These are phyloP conservation scores for Hibiscus tridactylites DNA, from an alignment of 345 rosid genomes.

Conservation along the genomic window DNA sequence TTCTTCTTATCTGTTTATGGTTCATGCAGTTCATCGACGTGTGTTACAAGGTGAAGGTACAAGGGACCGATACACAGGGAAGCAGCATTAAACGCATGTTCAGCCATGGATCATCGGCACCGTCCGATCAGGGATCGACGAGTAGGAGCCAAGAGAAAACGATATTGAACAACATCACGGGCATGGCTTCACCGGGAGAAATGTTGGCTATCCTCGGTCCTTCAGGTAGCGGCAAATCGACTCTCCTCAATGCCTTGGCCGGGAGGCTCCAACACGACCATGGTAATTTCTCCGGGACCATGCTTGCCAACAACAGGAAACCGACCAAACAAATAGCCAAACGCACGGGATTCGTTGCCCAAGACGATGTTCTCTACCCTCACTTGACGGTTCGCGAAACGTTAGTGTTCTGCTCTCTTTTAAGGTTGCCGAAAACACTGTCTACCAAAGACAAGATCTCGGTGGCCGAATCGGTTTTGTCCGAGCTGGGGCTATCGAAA, in stretches of 20 bases:
- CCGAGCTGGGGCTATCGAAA: conserved; percentile 70
- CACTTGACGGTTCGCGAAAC: conserved; percentile 90
- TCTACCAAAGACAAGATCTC: conserved; percentile 40
- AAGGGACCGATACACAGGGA: conserved; percentile 16
- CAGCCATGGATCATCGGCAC: conserved; percentile 8
- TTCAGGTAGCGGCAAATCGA: conserved; percentile 90
- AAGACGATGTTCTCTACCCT: conserved; percentile 83
- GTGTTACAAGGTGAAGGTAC: conserved; percentile 41
- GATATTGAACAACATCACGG: conserved; percentile 61
- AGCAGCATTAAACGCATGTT: conserved; percentile 31
- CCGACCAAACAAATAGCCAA: conserved; percentile 36
- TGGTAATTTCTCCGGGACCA: conserved; percentile 45
- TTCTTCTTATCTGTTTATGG: neutral
- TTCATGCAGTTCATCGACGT: conserved; percentile 68
- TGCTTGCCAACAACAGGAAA: conserved; percentile 53
- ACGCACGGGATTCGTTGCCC: conserved; percentile 86
- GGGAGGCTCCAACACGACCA: conserved; percentile 57
- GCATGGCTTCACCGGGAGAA: conserved; percentile 81
- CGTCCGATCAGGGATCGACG: conserved; percentile 24
- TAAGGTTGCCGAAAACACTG: conserved; percentile 52
- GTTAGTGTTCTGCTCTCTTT: conserved; percentile 62
- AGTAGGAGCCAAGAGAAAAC: conserved; percentile 42
- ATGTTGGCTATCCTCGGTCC: conserved; percentile 89
- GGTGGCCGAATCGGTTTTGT: conserved; percentile 59
- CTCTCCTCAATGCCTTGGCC: conserved; percentile 63